phyloP scores from a whole-genome alignment of 768 basidiomycete genomes.

The Pulveroboletus sp. region DNA sequence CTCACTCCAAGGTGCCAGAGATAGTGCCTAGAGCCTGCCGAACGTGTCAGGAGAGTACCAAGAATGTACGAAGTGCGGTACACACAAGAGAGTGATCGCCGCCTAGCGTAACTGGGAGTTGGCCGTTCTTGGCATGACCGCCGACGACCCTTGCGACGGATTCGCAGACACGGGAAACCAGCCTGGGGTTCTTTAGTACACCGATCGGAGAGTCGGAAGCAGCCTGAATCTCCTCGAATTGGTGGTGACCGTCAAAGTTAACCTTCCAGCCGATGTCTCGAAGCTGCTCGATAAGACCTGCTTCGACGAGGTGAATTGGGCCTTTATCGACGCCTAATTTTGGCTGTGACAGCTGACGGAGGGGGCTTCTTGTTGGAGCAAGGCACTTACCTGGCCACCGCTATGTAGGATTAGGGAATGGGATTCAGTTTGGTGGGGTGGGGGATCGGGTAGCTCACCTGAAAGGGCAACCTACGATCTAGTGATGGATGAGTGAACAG shows the following conservation, averaged over 20 bases:
- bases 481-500: slow-evolving; percentile 7
- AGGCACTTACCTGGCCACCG: slow-evolving; percentile 30
- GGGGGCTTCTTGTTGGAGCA: slow-evolving; percentile 3
- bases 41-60: slow-evolving; percentile 2
- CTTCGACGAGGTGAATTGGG: slow-evolving; percentile 84
- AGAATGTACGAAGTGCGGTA: slow-evolving; percentile 11
- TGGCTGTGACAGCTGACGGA: slow-evolving; percentile 41
- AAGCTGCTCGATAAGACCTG: slow-evolving; percentile 77
- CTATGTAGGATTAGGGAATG: slow-evolving; percentile 17
- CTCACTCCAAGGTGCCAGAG: slow-evolving; percentile 77
- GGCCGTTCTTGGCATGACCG: slow-evolving; percentile 68
- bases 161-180: slow-evolving; percentile 80
- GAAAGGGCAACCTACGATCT: slow-evolving; percentile 96
- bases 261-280: slow-evolving; percentile 82
- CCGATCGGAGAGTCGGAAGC: slow-evolving; percentile 65
- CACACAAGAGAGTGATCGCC: slow-evolving; percentile 92
- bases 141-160: slow-evolving; percentile 76
- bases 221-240: slow-evolving; percentile 71
- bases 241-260: slow-evolving; percentile 84
- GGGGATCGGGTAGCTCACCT: slow-evolving; percentile 48
- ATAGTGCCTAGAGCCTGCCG: slow-evolving; percentile 87
- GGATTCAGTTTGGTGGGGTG: not conserved
- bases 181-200: slow-evolving; percentile 82
- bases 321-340: slow-evolving; percentile 80
- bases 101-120: slow-evolving; percentile 85